phyloP scores from a whole-genome alignment of 1,139 yeast genomes.

The Zygoascus hellenicus region DNA sequence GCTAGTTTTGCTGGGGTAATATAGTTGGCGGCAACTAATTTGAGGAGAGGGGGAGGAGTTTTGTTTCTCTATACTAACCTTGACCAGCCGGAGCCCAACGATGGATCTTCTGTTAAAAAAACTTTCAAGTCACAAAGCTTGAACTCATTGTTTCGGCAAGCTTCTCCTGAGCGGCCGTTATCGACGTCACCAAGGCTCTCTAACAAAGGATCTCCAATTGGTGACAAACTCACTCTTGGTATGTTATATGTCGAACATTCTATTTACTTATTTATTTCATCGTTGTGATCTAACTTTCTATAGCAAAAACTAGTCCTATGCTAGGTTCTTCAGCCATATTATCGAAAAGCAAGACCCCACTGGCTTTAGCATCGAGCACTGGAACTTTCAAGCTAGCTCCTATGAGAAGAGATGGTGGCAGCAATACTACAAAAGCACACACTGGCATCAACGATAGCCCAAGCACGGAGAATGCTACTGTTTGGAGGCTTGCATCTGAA shows the following conservation, averaged over 20 bases:
- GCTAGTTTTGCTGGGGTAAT: too few relatives aligned
- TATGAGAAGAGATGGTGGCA: conserved; percentile 26
- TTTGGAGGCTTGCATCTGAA: conserved; percentile 25
- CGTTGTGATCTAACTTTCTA: not conserved
- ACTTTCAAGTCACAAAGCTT: conserved; percentile 37
- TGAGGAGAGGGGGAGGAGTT: too few relatives aligned
- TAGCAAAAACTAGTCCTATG: conserved; percentile 10
- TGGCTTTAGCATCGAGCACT: conserved; percentile 29
- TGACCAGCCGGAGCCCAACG: conserved; percentile 4
- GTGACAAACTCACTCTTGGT: conserved; percentile 16
- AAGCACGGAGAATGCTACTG: conserved; percentile 23
- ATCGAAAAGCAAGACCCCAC: conserved; percentile 20
- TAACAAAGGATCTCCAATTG: conserved; percentile 14
- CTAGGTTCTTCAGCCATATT: conserved; percentile 16
- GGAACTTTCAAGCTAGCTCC: conserved; percentile 34
- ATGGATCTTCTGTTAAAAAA: conserved; percentile 21
- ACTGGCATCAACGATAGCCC: conserved; percentile 19
- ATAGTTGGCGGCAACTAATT: too few relatives aligned
- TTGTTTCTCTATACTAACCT: too few relatives aligned
- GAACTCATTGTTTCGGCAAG: conserved; percentile 31
- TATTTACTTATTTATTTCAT: not conserved
- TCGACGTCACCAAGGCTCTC: conserved; percentile 12
- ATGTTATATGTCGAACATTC: conserved; percentile 13
- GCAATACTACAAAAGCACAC: conserved; percentile 17
- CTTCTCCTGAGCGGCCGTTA: conserved; percentile 12